Evolutionary conservation across 2,329 filamentous ascomycete species (phyloP).

Genomic region (Colletotrichum musae): DNA sequence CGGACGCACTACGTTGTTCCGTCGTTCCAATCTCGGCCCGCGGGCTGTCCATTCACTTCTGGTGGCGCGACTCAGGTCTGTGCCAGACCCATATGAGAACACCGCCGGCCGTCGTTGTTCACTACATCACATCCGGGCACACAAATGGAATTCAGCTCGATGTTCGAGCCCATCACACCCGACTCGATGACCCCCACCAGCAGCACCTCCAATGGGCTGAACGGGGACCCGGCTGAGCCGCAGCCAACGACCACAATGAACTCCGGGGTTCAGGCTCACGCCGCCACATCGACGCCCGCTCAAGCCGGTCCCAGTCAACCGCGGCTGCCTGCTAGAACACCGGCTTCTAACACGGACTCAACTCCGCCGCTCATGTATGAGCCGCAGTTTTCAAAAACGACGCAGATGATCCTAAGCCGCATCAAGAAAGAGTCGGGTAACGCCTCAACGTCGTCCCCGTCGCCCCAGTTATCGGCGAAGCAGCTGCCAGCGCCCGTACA

Average conservation of each 20-base stretch:
- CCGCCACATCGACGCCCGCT: no score
- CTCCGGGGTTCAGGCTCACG: neutral
- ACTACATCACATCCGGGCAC: neutral
- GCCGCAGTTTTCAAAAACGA: constrained; percentile 49
- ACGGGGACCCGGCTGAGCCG: neutral
- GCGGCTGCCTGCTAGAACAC: neutral
- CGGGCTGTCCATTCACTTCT: neutral
- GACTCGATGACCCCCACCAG: neutral
- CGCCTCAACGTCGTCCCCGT: constrained; percentile 26
- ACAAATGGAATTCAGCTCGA: neutral
- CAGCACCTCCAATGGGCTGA: neutral
- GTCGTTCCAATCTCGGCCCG: no score
- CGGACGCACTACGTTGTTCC: no score
- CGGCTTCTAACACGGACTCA: neutral
- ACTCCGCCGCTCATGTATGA: constrained; percentile 43
- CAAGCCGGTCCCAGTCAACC: neutral
- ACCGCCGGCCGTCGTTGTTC: neutral
- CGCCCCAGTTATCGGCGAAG: neutral
- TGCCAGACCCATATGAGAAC: neutral
- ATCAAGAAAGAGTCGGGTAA: constrained; percentile 40
- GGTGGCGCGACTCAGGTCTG: neutral
- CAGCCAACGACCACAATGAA: neutral
- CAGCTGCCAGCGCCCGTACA: neutral
- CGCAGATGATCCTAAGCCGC: constrained; percentile 47
- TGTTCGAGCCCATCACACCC: constrained; percentile 3